Base-by-base conservation (phyloP, 1,284 basidiomycete species). In the Pterula multifida region DNA sequence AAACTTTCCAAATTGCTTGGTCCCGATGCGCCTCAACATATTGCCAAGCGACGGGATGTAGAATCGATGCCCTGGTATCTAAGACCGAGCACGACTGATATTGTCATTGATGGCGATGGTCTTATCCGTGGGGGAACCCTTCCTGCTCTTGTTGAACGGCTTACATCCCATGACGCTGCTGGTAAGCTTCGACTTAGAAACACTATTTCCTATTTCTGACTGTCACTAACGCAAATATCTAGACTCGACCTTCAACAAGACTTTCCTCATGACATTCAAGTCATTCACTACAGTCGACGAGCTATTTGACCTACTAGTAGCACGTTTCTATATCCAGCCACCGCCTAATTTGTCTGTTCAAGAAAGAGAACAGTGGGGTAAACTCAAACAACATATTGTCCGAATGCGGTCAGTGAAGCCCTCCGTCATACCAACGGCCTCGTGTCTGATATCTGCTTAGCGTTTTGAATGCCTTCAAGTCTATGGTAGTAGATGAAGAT, bases 231-330 rank as follows among this genome's bases (percentile, higher is more conserved):
- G 35, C 50, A 50, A 35, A 50, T 22, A n/a, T n/a, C n/a, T 58
- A 87, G 92, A 94, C 63, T 72, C 80, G 0, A 78, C 80, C 3
- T 98, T 90, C 68, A 89, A 83, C 63, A 86, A 89, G 63, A 87
- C 93, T 1, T 99, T 98, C 76, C 66, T 98, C 54, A 87, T 97
- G 78, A 98, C 96, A 1, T 97, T 93, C 72, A 91, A 94, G 57
- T 95, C 92, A 0, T 98, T 98, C 65, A 92, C 90, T 13, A 85
- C 84, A 1, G 71, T 91, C 17, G 78, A 90, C 51, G 85, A 92
- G 53, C 68, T 98, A 21, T 85, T 98, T 52, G 82, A 91, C 49
- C 71, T 90, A n/a, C 78, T 99, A 23, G 78, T 90, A 9, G 74
- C 79, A 51, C 83, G 96, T 3, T 98, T 93, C 68, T 78, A 76